A percentile compares a stretch with the other conserved stretches of the same genome.
Conservation (phyloP, 2,329 filamentous ascomycete genomes). For the Podosphaera xanthii region DNA sequence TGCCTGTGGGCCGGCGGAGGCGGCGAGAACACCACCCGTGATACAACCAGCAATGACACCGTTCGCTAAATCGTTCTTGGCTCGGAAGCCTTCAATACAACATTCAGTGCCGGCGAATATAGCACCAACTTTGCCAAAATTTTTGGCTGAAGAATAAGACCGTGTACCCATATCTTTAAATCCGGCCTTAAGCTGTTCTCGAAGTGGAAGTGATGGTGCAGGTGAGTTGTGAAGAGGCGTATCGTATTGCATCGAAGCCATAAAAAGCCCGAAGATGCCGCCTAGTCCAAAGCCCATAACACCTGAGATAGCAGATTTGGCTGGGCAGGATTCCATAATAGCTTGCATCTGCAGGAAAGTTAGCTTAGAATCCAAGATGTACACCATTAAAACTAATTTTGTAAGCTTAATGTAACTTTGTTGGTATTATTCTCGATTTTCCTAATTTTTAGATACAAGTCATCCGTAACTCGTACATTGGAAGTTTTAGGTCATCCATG, state of each 20-base stretch:
- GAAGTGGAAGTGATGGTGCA: slow-evolving; percentile 43
- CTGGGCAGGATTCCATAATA: slow-evolving; percentile 71
- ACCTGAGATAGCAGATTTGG: slow-evolving; percentile 73
- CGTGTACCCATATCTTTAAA: slow-evolving; percentile 88
- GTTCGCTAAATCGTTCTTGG: slow-evolving; percentile 84
- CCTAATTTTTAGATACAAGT: background rate
- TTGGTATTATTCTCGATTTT: background rate
- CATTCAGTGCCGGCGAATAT: slow-evolving; percentile 88
- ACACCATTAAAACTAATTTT: no score
- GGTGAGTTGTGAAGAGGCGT: slow-evolving; percentile 41
- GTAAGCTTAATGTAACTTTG: background rate
- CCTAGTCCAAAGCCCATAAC: slow-evolving; percentile 88
- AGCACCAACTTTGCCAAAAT: slow-evolving; percentile 82
- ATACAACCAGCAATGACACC: slow-evolving; percentile 72
- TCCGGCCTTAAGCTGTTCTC: slow-evolving; percentile 61
- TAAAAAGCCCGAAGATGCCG: slow-evolving; percentile 88
- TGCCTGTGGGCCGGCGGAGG: slow-evolving; percentile 73
- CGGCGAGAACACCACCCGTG: slow-evolving; percentile 71
- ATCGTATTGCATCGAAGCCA: slow-evolving; percentile 99
- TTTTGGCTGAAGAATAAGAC: slow-evolving; percentile 67
- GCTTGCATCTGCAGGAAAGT: slow-evolving; percentile 13
- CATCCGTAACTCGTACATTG: background rate
- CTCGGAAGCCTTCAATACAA: slow-evolving; percentile 75
- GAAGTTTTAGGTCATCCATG: no score
- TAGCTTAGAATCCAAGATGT: background rate